Evolutionary conservation across 306 rosid genomes (phyloP).

Genomic region (Astragalus membranaceus): DNA sequence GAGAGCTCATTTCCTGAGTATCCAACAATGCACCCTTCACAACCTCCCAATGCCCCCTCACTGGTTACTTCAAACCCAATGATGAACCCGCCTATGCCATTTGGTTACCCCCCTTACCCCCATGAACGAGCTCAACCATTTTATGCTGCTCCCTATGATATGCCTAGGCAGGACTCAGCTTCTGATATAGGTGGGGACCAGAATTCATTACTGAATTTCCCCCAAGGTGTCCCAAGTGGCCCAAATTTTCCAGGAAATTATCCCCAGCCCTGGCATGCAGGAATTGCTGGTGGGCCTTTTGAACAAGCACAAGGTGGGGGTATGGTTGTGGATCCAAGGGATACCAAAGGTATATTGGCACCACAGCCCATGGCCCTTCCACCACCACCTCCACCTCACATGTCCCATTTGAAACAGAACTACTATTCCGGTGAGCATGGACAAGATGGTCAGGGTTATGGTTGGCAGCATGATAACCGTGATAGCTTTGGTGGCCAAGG

Average conservation of each 20-base stretch:
- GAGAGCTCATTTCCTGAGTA: constrained; percentile 60
- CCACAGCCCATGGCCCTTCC: constrained; percentile 52
- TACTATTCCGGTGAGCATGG: constrained; percentile 52
- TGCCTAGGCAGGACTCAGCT: constrained; percentile 62
- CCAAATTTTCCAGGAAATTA: constrained; percentile 49
- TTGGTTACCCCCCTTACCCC: constrained; percentile 60
- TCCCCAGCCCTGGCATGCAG: constrained; percentile 77
- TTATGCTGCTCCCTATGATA: constrained; percentile 65
- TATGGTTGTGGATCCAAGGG: constrained; percentile 60
- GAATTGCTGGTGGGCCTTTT: constrained; percentile 47
- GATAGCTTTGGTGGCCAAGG: constrained; percentile 58
- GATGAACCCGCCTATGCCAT: constrained; percentile 64
- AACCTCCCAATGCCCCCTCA: constrained; percentile 45
- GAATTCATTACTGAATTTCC: constrained; percentile 64
- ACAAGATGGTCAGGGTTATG: constrained; percentile 57
- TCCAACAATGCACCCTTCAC: constrained; percentile 59
- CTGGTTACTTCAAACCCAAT: constrained; percentile 64
- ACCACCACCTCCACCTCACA: constrained; percentile 54
- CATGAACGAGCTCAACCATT: constrained; percentile 70
- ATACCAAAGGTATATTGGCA: constrained; percentile 65
- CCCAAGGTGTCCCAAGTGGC: constrained; percentile 50
- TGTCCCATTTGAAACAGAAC: constrained; percentile 51
- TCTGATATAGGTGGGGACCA: constrained; percentile 63
- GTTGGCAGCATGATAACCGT: constrained; percentile 62
- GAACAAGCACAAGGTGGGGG: constrained; percentile 56